Base-by-base conservation (phyloP, 1,139 yeast genomes). In the Candida tetrigidarum region DNA sequence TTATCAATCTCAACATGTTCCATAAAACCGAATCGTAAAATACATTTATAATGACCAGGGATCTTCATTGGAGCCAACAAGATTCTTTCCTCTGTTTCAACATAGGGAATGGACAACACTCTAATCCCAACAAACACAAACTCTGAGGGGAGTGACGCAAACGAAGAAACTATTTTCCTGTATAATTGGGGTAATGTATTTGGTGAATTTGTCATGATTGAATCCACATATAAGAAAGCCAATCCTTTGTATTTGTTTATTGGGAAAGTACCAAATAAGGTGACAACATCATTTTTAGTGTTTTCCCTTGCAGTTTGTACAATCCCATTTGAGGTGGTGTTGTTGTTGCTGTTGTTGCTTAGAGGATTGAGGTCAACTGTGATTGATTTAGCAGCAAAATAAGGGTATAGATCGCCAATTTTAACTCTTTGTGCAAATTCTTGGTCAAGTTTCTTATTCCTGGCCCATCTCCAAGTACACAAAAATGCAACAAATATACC, bases 391-490 rank as follows among this genome's bases (percentile, higher is more conserved):
- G 51, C 53, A 32, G 52, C 57, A 48, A 59, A 58, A 20, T 41
- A 46, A 2, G 71, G 71, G 45, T 42, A 67, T 20, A 69, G 34
- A 15, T 61, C 63, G 14, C 59, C 58, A 23, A 73, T 56, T 45
- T 63, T 62, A 19, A 64, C 60, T 54, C 71, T 57, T 8, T 64
- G 46, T 14, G 49, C 55, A 46, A 52, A 63, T 42, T 75, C 80
- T 41, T 68, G 59, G 36, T 65, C 59, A n/a, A 71, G 68, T 48
- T 71, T 67, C 50, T 64, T 60, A 35, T 70, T 59, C 46, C 78
- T 60, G 38, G 76, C 74, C 74, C 77, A 74, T 54, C 80, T 64
- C 81, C 83, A 78, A 43, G 71, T 57, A 16, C 60, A 44, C 36
- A 78, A 64, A 45, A 76, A 69, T 2, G 45, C 27, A 32, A 61